phyloP scores from a whole-genome alignment of 331 rosid species.

The Quercus phellos region DNA sequence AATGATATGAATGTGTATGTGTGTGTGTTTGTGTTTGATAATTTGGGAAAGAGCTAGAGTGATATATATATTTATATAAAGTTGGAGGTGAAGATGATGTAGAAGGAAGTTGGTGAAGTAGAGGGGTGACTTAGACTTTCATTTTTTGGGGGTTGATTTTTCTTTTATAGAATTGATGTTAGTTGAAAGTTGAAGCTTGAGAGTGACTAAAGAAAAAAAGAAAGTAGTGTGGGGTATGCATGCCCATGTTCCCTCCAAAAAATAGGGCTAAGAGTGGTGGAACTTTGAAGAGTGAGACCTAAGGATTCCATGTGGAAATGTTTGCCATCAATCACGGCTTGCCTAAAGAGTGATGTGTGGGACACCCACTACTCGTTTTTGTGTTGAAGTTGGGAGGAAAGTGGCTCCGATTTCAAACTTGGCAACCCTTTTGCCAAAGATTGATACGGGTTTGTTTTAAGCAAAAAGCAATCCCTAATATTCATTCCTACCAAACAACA shows the following conservation, averaged over 20 bases:
- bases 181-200: slow-evolving; percentile 49
- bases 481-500: slow-evolving; percentile 12
- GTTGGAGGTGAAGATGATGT: background rate
- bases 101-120: slow-evolving; percentile 16
- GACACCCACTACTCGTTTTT: slow-evolving; percentile 27
- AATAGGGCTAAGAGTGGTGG: background rate
- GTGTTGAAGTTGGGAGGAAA: slow-evolving; percentile 26
- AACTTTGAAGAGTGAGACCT: slow-evolving; percentile 24
- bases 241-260: slow-evolving; percentile 53
- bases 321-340: slow-evolving; percentile 67
- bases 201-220: slow-evolving; percentile 49
- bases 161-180: slow-evolving; percentile 23
- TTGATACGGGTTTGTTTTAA: slow-evolving; percentile 21
- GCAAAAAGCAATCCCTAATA: slow-evolving; percentile 26
- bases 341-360: slow-evolving; percentile 28
- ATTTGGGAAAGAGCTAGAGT: slow-evolving; percentile 7
- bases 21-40: background rate
- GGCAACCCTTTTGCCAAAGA: slow-evolving; percentile 9
- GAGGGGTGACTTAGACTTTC: slow-evolving; percentile 17
- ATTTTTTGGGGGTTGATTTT: background rate
- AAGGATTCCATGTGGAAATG: slow-evolving; percentile 41
- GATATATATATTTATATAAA: slow-evolving; percentile 1
- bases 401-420: slow-evolving; percentile 26
- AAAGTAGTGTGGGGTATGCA: slow-evolving; percentile 42
- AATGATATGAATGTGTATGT: slow-evolving; percentile 11